Base-by-base conservation (phyloP, 768 basidiomycete genomes). In the Collybiopsis luxurians region DNA sequence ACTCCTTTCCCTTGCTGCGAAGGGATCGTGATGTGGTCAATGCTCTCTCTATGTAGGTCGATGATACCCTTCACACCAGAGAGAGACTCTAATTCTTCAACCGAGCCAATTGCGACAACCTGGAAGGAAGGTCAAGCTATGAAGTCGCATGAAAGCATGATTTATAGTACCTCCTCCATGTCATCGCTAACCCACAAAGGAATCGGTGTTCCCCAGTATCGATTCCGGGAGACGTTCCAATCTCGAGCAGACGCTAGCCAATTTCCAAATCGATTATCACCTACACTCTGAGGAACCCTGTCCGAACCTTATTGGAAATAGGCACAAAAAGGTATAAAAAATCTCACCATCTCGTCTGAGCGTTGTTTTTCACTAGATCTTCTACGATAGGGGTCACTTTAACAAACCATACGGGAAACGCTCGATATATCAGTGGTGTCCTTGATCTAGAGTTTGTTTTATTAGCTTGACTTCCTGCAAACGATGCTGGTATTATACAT, bases 161-260 rank as follows among this genome's bases (percentile, higher is more conserved):
- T 6, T n/a, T 39, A 21, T 4, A 66, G 12, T 61, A 90, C 94
- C 83, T 99, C 97, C 68, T 93, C 82, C 64, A 84, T 76, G 71
- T 99, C 97, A 0, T 95, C 93, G 66, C 90, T 95, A 26, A 79
- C 92, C 97, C 97, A 99, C 34, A 99, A 75, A 11, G 97, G 97
- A 55, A 99, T 86, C 17, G 97, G 97, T 4, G 95, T 98, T 31
- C 96, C 97, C 95, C 95, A 99, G 70, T 98, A 99, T 47, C 97
- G 83, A 76, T 98, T 98, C 60, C 97, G 84, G n/a, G 95, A 97
- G 61, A 99, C 81, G 67, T 98, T 98, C 97, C 97, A 99, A 67
- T 99, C 97, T 21, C 95, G 84, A n/a, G 97, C 97, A 70, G 96
- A 98, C 47, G 90, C 88, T 50, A 99, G 79, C 97, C 97, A 99